phyloP scores from a whole-genome alignment of 2,329 filamentous ascomycete species.

The Pyrenochaeta sp. region DNA sequence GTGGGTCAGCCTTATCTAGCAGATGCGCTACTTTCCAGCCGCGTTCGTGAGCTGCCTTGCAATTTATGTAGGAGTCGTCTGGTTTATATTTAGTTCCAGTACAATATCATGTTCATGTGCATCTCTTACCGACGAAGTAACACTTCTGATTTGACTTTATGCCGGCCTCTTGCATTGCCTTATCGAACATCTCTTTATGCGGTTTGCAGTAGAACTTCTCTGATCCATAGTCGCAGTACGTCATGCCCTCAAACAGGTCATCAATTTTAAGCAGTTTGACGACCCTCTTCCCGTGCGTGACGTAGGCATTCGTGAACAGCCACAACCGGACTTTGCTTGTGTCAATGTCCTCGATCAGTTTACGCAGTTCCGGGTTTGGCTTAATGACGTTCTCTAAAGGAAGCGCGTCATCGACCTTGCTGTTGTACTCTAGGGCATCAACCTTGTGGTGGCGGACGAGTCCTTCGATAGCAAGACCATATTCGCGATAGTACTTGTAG shows the following conservation, averaged over 20 bases:
- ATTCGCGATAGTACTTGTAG: slow-evolving; percentile 91
- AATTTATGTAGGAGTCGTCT: slow-evolving; percentile 92
- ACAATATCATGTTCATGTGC: not conserved
- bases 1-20: slow-evolving; percentile 75
- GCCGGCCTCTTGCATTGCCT: slow-evolving; percentile 87
- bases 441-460: slow-evolving; percentile 94
- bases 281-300: slow-evolving; percentile 85
- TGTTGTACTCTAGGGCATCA: slow-evolving; percentile 92
- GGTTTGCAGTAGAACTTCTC: slow-evolving; percentile 87
- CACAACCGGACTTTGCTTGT: slow-evolving; percentile 83
- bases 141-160: slow-evolving; percentile 74
- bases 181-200: slow-evolving; percentile 79
- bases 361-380: slow-evolving; percentile 76
- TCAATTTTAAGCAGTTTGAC: slow-evolving; percentile 82
- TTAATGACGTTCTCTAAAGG: slow-evolving; percentile 86
- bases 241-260: slow-evolving; percentile 92
- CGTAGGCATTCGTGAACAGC: slow-evolving; percentile 96
- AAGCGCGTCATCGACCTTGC: slow-evolving; percentile 91
- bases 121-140: slow-evolving; percentile 85
- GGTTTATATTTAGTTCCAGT: slow-evolving; percentile 11
- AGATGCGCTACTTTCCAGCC: slow-evolving; percentile 91
- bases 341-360: slow-evolving; percentile 83
- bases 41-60: slow-evolving; percentile 74
- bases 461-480: slow-evolving; percentile 96
- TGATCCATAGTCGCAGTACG: slow-evolving; percentile 86